phyloP scores from a whole-genome alignment of 108 stramenopile genomes.

The Fistulifera solaris region DNA sequence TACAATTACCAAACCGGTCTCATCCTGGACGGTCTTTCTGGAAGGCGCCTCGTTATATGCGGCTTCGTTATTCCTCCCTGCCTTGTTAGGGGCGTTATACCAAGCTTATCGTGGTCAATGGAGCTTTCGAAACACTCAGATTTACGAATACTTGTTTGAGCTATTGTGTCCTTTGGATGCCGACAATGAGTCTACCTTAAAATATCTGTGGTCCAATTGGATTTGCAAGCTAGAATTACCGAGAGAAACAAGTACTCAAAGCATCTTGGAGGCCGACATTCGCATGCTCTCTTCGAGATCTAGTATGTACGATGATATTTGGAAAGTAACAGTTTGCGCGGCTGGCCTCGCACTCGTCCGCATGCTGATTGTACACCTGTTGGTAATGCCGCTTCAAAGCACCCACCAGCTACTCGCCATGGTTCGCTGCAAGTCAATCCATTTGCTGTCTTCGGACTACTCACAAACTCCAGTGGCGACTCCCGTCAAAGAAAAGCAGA shows the following conservation, averaged over 20 bases:
- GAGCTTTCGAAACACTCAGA: neutral
- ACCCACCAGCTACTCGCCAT: constrained; percentile 46
- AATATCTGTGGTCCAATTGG: neutral
- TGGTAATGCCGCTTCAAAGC: constrained; percentile 48
- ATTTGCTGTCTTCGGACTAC: constrained; percentile 53
- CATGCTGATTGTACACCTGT: constrained; percentile 44
- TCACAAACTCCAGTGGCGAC: constrained; percentile 4
- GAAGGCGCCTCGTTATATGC: constrained; percentile 27
- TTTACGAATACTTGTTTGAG: neutral
- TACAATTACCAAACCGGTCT: constrained; percentile 6
- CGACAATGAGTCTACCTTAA: neutral
- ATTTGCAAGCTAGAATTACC: neutral
- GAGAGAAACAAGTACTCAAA: neutral
- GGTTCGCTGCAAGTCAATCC: constrained; percentile 63
- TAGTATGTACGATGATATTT: constrained; percentile 35
- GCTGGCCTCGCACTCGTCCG: constrained; percentile 49
- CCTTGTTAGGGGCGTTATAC: constrained; percentile 7
- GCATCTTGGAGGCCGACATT: constrained; percentile 1
- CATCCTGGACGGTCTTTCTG: constrained; percentile 20
- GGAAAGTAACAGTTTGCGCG: constrained; percentile 31
- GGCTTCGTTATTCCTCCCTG: constrained; percentile 26
- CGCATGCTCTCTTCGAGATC: constrained; percentile 10
- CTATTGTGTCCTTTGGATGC: neutral
- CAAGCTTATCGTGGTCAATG: neutral
- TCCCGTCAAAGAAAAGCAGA: neutral